phyloP scores from a whole-genome alignment of 768 basidiomycete genomes.

The Collybiopsis luxurians region DNA sequence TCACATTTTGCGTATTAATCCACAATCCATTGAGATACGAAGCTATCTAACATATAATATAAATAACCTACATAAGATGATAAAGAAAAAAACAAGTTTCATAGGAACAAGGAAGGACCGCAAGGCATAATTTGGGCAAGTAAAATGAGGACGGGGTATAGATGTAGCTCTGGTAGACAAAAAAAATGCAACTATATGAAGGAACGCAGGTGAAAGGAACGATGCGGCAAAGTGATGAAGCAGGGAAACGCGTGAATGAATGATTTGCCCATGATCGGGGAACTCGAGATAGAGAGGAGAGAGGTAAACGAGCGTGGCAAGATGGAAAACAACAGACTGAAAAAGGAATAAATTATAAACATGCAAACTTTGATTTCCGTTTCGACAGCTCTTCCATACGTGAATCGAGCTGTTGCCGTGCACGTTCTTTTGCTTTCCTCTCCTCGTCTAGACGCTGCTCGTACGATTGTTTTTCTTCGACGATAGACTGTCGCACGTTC shows the following conservation, averaged over 20 bases:
- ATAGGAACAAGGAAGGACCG: no score
- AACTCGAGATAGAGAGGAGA: not conserved
- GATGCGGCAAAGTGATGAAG: conserved; percentile 24
- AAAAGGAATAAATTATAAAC: conserved; percentile 51
- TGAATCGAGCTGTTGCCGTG: conserved; percentile 80
- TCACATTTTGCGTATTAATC: not conserved
- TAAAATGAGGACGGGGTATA: no score
- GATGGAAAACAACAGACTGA: conserved; percentile 15
- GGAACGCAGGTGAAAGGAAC: conserved; percentile 32
- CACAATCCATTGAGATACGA: conserved; percentile 6
- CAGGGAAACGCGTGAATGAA: conserved; percentile 15
- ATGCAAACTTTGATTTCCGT: conserved; percentile 91
- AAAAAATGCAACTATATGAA: conserved; percentile 26
- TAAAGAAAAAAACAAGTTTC: conserved; percentile 37
- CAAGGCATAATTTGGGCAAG: no score
- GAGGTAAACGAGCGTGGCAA: conserved; percentile 10
- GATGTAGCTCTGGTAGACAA: not conserved
- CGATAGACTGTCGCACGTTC: conserved; percentile 72
- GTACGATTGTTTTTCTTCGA: conserved; percentile 85
- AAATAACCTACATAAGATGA: conserved; percentile 17
- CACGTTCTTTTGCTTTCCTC: conserved; percentile 84
- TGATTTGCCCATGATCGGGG: conserved; percentile 12
- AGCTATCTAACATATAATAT: conserved; percentile 9
- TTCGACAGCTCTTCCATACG: conserved; percentile 83
- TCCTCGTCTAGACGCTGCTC: conserved; percentile 85